Percentiles rank a stretch among this genome's conserved stretches.
Evolutionary conservation across 2,329 filamentous ascomycete genomes (phyloP).

Genomic region (Aureobasidium namibiae): DNA sequence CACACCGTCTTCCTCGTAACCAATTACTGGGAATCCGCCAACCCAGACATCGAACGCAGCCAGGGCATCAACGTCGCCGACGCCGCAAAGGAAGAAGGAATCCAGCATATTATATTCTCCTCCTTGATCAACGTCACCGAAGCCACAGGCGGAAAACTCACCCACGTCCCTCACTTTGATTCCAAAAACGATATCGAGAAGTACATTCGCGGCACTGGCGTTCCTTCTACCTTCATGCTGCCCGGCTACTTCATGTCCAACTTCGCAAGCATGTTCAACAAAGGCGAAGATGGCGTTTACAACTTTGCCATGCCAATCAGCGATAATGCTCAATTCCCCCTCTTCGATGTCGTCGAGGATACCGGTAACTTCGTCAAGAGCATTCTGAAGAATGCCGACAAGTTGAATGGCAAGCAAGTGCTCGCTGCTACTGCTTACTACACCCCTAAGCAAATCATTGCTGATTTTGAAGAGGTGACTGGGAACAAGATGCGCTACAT

Average conservation of each 20-base stretch:
- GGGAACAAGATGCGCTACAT: constrained; percentile 22
- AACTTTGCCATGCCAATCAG: constrained; percentile 20
- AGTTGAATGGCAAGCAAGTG: constrained; percentile 20
- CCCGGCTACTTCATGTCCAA: constrained; percentile 19
- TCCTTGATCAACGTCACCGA: constrained; percentile 23
- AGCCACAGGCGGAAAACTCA: constrained; percentile 24
- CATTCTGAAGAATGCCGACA: constrained; percentile 19
- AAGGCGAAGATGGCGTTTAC: constrained; percentile 17
- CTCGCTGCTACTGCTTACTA: constrained; percentile 22
- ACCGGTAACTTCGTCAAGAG: constrained; percentile 20
- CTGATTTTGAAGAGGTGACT: constrained; percentile 16
- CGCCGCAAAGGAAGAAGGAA: constrained; percentile 21
- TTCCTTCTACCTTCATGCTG: constrained; percentile 21
- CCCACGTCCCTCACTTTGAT: constrained; percentile 31
- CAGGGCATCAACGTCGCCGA: constrained; percentile 31
- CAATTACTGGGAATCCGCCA: constrained; percentile 39
- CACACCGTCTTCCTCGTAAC: constrained; percentile 47
- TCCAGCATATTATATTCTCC: constrained; percentile 33
- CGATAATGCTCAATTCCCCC: constrained; percentile 20
- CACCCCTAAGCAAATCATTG: constrained; percentile 22
- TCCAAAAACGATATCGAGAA: constrained; percentile 29
- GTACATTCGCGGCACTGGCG: constrained; percentile 22
- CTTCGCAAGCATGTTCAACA: not conserved
- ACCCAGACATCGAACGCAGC: constrained; percentile 24
- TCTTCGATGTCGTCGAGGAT: constrained; percentile 22